Conservation (phyloP, 352 stramenopile species). For the Halophytophthora batemanensis region DNA sequence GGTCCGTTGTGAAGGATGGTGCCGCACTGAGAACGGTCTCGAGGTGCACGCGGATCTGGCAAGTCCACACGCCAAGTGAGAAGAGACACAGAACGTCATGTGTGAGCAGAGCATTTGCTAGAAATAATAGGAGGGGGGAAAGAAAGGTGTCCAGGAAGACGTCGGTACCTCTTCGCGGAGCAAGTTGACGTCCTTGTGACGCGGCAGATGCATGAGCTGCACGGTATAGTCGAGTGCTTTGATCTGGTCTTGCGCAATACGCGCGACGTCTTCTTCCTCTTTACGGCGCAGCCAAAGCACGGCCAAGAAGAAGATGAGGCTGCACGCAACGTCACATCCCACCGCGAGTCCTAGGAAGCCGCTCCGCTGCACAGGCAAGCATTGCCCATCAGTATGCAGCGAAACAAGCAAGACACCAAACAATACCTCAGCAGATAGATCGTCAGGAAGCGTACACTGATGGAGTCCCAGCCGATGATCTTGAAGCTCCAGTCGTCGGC, state of each 20-base stretch:
- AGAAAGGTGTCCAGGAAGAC: background rate
- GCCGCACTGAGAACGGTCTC: constrained; percentile 55
- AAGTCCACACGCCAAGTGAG: background rate
- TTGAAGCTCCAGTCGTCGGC: constrained; percentile 68
- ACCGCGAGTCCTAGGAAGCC: constrained; percentile 52
- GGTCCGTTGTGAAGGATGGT: constrained; percentile 44
- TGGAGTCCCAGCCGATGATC: constrained; percentile 78
- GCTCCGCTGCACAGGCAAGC: constrained; percentile 35
- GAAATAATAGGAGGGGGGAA: background rate
- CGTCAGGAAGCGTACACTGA: constrained; percentile 41
- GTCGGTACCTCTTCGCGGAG: constrained; percentile 38
- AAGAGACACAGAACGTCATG: background rate
- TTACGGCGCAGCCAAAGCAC: constrained; percentile 62
- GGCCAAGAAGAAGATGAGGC: constrained; percentile 47
- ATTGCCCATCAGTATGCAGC: background rate
- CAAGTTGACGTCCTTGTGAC: constrained; percentile 37
- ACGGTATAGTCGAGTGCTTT: constrained; percentile 65
- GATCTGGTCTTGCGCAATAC: constrained; percentile 49
- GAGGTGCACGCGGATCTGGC: constrained; percentile 60
- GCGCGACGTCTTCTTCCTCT: constrained; percentile 44
- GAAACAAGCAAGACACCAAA: background rate
- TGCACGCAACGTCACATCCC: constrained; percentile 51
- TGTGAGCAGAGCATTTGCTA: background rate
- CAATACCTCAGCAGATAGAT: background rate
- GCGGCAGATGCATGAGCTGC: constrained; percentile 51